Conservation (phyloP, 2,329 filamentous ascomycete genomes). For the Parafenestella ontariensis region DNA sequence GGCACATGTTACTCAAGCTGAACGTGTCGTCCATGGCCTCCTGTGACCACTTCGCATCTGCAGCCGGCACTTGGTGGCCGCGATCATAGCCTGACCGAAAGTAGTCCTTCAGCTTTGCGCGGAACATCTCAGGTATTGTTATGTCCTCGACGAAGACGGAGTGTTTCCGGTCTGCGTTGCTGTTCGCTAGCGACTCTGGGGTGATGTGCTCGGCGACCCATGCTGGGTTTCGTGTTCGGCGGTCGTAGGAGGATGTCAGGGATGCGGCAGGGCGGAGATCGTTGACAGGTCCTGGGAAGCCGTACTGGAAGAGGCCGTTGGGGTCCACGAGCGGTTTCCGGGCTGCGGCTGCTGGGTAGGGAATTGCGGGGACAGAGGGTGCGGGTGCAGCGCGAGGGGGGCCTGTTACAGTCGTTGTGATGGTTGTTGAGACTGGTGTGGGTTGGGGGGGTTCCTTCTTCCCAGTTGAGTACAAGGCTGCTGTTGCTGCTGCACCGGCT, state of each 20-base stretch:
- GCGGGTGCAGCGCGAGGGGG: conserved; percentile 33
- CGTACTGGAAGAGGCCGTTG: conserved; percentile 61
- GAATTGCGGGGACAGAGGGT: conserved; percentile 33
- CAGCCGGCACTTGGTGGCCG: conserved; percentile 95
- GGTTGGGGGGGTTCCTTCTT: conserved; percentile 38
- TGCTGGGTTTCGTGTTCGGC: conserved; percentile 85
- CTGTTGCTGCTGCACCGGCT: conserved; percentile 57
- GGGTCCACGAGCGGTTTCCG: conserved; percentile 54
- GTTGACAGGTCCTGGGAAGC: conserved; percentile 88
- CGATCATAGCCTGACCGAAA: conserved; percentile 93
- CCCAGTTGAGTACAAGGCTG: conserved; percentile 52
- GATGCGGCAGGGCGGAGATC: conserved; percentile 80
- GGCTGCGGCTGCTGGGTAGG: conserved; percentile 30
- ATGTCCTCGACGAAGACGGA: conserved; percentile 84
- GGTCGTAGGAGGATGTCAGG: conserved; percentile 88
- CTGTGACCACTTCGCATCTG: conserved; percentile 96
- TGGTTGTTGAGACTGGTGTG: conserved; percentile 41
- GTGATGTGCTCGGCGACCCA: conserved; percentile 98
- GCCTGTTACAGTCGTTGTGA: conserved; percentile 43
- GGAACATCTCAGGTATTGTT: conserved; percentile 81
- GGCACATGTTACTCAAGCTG: conserved; percentile 93
- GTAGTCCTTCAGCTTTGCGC: conserved; percentile 91
- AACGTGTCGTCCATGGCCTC: conserved; percentile 95
- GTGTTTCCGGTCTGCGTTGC: conserved; percentile 83
- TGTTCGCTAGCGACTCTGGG: conserved; percentile 75